These are phyloP conservation scores for Fusarium coffeatum DNA, from an alignment of 2,329 filamentous ascomycete species.

Conservation along the genomic window DNA sequence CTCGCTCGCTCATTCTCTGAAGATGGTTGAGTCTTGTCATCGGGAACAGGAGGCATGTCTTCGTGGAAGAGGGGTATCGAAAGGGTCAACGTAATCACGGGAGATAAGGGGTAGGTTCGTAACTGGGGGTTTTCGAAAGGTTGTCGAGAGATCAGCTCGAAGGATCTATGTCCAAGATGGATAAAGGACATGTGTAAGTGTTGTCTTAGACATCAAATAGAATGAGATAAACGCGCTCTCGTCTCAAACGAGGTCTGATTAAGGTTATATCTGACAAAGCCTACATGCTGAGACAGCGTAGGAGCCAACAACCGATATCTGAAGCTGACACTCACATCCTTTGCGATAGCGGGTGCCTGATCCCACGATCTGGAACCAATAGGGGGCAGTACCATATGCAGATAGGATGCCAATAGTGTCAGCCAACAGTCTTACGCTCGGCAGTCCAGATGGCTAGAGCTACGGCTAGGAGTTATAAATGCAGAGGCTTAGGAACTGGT, in stretches of 20 bases:
- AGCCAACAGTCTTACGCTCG: neutral
- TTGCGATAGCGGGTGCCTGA: neutral
- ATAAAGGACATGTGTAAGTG: too few relatives aligned
- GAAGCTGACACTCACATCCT: conserved; percentile 2
- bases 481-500: too few relatives aligned
- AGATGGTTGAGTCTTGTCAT: neutral
- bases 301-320: neutral
- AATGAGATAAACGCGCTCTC: neutral
- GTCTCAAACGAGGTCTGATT: conserved; percentile 6
- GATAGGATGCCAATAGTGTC: neutral
- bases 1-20: neutral
- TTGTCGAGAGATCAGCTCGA: too few relatives aligned
- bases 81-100: neutral
- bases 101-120: neutral
- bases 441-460: neutral
- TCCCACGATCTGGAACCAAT: conserved; percentile 10
- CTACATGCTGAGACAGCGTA: neutral
- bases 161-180: too few relatives aligned
- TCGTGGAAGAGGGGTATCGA: neutral
- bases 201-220: neutral
- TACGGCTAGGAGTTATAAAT: neutral
- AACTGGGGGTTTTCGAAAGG: neutral
- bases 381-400: conserved; percentile 1
- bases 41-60: neutral
- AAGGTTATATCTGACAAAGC: conserved; percentile 22